Evolutionary conservation across 352 stramenopile species (phyloP), one percentile per base, ranked within the genome.

Genomic region (Globisporangium apiculatum): DNA sequence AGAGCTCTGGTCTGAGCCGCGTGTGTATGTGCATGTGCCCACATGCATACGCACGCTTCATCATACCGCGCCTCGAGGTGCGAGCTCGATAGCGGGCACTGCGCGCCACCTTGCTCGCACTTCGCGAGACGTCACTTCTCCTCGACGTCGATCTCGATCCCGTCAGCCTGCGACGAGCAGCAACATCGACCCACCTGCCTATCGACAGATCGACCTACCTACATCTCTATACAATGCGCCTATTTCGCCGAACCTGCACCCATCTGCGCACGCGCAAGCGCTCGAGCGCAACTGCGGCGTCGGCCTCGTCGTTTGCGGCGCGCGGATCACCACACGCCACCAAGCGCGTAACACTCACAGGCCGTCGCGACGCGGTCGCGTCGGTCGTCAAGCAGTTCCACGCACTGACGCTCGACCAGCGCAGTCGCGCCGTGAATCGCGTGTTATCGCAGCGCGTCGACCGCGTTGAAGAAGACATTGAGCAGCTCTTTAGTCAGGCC

Each of bases 401-500:
- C 51, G 70, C 73, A 8, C 51, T 91, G 15, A 79, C 77, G 8
- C 73, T 87, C 49, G 66, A 74, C 48, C 74, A 88, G 58, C 72
- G 74, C 43, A 76, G 79, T 15, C 75, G 66, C 10, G 71, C 72
- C 11, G 76, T 88, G 35, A 69, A 69, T 0, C 70, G 77, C 48
- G 74, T 87, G 52, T 64, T 84, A n/a, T n/a, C n/a, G 12, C 72
- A 79, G 31, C 66, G 65, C 35, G 74, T 71, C 47, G 53, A 62
- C 43, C 59, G 53, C 11, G 55, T 60, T 46, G 77, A 75, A 47
- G 73, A 87, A 51, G 73, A 90, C 64, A 69, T 92, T 24, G 78
- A 91, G 15, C 68, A 76, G 15, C 68, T 87, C 47, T 86, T 92
- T 48, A 68, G 68, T 36, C 74, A 86, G 46, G 83, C 81, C 17